A percentile compares a stretch with the other conserved stretches of the same genome.
Conservation (phyloP, 495 filamentous ascomycete species). For the Xylaria bambusicola region DNA sequence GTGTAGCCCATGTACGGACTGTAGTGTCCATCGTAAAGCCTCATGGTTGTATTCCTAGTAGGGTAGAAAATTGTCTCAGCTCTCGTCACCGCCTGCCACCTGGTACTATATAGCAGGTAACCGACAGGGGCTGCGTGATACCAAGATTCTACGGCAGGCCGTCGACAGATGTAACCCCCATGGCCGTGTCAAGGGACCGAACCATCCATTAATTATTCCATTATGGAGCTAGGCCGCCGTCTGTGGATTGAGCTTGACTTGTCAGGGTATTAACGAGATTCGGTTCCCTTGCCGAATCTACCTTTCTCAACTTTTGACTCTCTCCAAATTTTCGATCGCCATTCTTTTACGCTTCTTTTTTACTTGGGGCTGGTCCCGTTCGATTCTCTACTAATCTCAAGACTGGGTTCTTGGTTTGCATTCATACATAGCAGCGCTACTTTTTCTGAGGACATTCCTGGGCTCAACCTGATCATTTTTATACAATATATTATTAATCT, state of each 20-base stretch:
- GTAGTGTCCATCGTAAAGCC: no score
- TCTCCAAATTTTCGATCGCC: conserved; percentile 17
- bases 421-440: neutral
- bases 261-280: neutral
- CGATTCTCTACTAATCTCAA: conserved; percentile 26
- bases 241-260: neutral
- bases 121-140: conserved; percentile 9
- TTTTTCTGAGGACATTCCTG: conserved; percentile 4
- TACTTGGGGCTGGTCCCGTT: conserved; percentile 29
- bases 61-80: no score
- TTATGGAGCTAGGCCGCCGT: neutral
- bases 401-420: conserved; percentile 23
- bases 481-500: neutral
- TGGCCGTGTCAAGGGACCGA: conserved; percentile 2
- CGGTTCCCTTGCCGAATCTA: neutral
- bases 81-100: no score
- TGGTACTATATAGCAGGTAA: neutral
- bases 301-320: neutral
- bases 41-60: no score
- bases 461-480: neutral
- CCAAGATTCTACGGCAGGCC: conserved; percentile 5
- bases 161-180: conserved; percentile 15
- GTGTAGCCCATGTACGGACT: no score
- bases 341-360: conserved; percentile 30
- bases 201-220: neutral